A percentile compares a stretch with the other conserved stretches of the same genome.
Conservation (phyloP, 768 basidiomycete genomes). For the Podaxis sp. region DNA sequence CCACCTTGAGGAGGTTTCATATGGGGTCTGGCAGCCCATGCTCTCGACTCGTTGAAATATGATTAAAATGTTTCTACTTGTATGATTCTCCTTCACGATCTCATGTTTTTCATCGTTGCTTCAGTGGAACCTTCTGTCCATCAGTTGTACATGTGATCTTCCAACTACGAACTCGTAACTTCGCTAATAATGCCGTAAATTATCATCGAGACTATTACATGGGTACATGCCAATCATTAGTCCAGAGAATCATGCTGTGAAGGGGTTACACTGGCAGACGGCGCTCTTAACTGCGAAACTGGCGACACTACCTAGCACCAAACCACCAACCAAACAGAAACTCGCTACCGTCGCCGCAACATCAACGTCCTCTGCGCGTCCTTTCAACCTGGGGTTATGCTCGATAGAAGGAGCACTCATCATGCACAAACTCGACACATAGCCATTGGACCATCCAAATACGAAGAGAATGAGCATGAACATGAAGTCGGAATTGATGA, state of each 20-base stretch:
- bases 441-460: slow-evolving; percentile 83
- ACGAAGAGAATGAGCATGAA: slow-evolving; percentile 70
- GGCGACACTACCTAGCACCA: slow-evolving; percentile 68
- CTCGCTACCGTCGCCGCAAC: slow-evolving; percentile 77
- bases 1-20: slow-evolving; percentile 63
- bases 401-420: slow-evolving; percentile 79
- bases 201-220: neutral
- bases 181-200: neutral
- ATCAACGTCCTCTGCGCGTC: slow-evolving; percentile 74
- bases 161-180: neutral
- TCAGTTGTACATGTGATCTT: neutral
- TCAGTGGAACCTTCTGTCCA: neutral
- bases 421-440: slow-evolving; percentile 72
- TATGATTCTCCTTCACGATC: neutral
- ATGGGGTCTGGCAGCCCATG: slow-evolving; percentile 75
- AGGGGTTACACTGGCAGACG: slow-evolving; percentile 75
- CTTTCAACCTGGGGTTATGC: slow-evolving; percentile 70
- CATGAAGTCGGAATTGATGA: slow-evolving; percentile 72
- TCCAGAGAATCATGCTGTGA: slow-evolving; percentile 26
- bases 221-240: neutral
- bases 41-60: slow-evolving; percentile 36
- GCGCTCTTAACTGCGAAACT: slow-evolving; percentile 77
- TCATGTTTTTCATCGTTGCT: neutral
- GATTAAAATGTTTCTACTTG: neutral
- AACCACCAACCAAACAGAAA: slow-evolving; percentile 74